Percentiles rank a stretch among this genome's conserved stretches.
Evolutionary conservation across 371 early-diverging fungal genomes (phyloP).

Genomic region (Lichtheimia corymbifera): DNA sequence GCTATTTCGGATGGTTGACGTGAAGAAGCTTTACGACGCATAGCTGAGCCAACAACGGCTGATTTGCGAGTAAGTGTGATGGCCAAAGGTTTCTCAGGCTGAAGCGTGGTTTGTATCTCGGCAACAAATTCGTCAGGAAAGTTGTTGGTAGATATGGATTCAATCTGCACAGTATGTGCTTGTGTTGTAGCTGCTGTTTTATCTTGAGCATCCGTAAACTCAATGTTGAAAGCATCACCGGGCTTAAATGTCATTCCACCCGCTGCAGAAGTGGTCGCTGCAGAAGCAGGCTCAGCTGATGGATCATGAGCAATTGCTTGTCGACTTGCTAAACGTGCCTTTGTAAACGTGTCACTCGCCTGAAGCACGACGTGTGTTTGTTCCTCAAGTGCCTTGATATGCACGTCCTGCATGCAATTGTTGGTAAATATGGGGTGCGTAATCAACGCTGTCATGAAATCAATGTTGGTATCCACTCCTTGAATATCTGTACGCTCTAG

Average conservation of each 20-base stretch:
- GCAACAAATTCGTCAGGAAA: conserved; percentile 40
- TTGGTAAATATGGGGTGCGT: conserved; percentile 13
- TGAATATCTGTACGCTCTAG: conserved; percentile 26
- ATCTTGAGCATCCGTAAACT: conserved; percentile 15
- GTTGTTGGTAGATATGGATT: conserved; percentile 34
- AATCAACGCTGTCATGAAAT: conserved; percentile 30
- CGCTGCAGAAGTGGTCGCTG: not conserved
- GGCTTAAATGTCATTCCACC: conserved; percentile 33
- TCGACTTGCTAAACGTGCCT: not conserved
- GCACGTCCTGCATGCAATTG: conserved; percentile 18
- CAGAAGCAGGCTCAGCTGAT: no score
- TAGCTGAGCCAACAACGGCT: conserved; percentile 15
- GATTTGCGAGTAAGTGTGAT: conserved; percentile 29
- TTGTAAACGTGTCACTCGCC: not conserved
- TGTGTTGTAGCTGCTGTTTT: not conserved
- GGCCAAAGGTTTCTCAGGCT: conserved; percentile 12
- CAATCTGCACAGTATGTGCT: conserved; percentile 32
- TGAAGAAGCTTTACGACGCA: conserved; percentile 36
- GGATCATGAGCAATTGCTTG: no score
- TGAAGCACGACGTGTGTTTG: conserved; percentile 21
- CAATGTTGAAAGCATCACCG: conserved; percentile 41
- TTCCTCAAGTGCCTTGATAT: conserved; percentile 29
- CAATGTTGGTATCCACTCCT: conserved; percentile 40
- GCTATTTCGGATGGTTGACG: conserved; percentile 25
- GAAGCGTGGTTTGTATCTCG: conserved; percentile 19